Evolutionary conservation across 129 eudicot genomes (phyloP).

Genomic region (sunflower (Helianthus annuus)): HanXRQr2.0-SUNRISE NC_035443.2:35222501-35223000

Average conservation of each 20-base stretch:
- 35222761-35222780: not conserved
- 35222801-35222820: not conserved
- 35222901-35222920: too few relatives aligned
- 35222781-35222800: not conserved
- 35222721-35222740: too few relatives aligned
- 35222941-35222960: not conserved
- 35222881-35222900: not conserved
- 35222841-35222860: not conserved
- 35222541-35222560: not conserved
- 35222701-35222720: too few relatives aligned
- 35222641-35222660: too few relatives aligned
- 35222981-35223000: constrained; percentile 87
- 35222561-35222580: not conserved
- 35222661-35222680: too few relatives aligned
- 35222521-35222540: not conserved
- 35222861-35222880: not conserved
- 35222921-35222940: too few relatives aligned
- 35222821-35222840: not conserved
- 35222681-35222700: too few relatives aligned
- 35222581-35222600: too few relatives aligned
- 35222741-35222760: not conserved
- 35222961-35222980: not conserved
- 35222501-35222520: not conserved
- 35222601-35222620: too few relatives aligned
- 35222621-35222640: too few relatives aligned